phyloP scores from a whole-genome alignment of 306 rosid species.

The Lathyrus tuberosus region DNA sequence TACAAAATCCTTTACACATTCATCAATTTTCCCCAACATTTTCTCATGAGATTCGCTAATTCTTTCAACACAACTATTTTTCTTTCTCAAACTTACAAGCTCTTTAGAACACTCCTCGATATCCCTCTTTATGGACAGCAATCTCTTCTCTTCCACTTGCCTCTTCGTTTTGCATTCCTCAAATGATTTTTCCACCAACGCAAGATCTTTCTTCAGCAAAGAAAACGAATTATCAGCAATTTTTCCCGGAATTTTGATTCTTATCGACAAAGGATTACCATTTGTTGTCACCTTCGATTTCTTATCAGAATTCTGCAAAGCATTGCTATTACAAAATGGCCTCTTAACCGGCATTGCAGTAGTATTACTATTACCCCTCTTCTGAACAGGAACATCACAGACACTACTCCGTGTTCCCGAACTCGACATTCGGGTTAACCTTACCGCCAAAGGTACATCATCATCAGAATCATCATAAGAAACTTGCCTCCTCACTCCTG shows the following conservation, averaged over 20 bases:
- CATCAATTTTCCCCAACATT: constrained; percentile 13
- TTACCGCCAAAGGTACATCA: not conserved
- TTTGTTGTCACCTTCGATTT: not conserved
- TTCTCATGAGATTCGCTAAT: not conserved
- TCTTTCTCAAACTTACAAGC: constrained; percentile 41
- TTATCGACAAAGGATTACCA: not conserved
- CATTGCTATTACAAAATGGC: not conserved
- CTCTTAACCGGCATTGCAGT: not conserved
- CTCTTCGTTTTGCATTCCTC: constrained; percentile 26
- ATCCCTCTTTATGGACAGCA: constrained; percentile 25
- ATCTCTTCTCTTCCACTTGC: constrained; percentile 31
- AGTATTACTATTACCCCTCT: not conserved
- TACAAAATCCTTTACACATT: constrained; percentile 11
- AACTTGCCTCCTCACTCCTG: not conserved
- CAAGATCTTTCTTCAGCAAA: constrained; percentile 33
- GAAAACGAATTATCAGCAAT: not conserved
- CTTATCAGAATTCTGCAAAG: not conserved
- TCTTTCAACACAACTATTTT: constrained; percentile 19
- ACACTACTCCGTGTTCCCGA: not conserved
- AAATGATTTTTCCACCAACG: constrained; percentile 16
- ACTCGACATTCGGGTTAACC: not conserved
- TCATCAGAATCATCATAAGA: not conserved
- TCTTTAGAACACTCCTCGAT: constrained; percentile 40
- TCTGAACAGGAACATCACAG: constrained; percentile 3
- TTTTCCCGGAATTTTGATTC: not conserved